Base-by-base conservation (phyloP, 2,329 filamentous ascomycete species). In the Pezicula carpinea region DNA sequence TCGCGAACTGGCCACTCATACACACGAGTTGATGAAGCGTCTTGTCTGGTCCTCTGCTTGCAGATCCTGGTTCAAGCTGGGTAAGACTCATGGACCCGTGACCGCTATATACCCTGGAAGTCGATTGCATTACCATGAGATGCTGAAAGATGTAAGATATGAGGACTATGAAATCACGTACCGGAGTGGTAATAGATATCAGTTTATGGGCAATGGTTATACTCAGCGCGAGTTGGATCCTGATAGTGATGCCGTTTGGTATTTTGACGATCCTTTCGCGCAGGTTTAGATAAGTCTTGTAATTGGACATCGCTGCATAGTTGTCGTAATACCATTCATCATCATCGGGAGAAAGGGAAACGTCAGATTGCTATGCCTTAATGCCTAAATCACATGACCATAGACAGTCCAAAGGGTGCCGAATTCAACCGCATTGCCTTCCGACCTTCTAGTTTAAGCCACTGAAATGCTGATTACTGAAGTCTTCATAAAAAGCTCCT, bases 31-130 rank as follows among this genome's bases (percentile, higher is more conserved):
- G 36, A 72, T 75, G 66, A 49, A 54, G 36, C 48, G 51, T 15
- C 54, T 58, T 4, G 59, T 57, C 5, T 65, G 58, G 52, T 43
- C 47, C 1, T 42, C 49, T 4, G 19, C 51, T 14, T 60, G 59
- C 22, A 49, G 53, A 22, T 58, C 60, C 13, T 66, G 56, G 56
- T 57, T 52, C 44, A 59, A 59, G 47, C 44, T 43, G 17, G 54
- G 54, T 3, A 55, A 50, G 39, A 42, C 31, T 11, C 42, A 52
- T 46, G 53, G 54, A 3, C 49, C 47, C 2, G 53, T 58, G 5
- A 69, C 65, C 1, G 53, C 53, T 4, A 63, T 77, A 2, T 77
- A 71, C 69, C 74, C 74, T 1, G 75, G 74, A 3, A 70, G 66
- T 4, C 69, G 68, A 0, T 65, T 77, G 47, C 74, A 77, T 46